phyloP scores from a whole-genome alignment of 208 protist species.

The Entamoeba dispar region DNA sequence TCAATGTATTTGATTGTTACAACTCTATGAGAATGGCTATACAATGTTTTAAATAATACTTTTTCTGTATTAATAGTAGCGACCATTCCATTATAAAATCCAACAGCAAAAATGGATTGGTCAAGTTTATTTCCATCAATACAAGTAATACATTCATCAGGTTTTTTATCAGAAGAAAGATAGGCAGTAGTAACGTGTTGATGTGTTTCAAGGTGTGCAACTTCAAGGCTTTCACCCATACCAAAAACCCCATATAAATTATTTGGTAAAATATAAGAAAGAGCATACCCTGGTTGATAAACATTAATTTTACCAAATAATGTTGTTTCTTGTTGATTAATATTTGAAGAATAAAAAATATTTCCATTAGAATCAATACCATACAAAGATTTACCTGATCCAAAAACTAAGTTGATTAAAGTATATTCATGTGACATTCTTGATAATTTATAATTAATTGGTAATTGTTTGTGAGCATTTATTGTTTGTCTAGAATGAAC shows the following conservation, averaged over 20 bases:
- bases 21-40: neutral
- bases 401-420: neutral
- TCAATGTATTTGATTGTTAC: neutral
- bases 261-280: neutral
- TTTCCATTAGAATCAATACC: neutral
- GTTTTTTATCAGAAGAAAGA: neutral
- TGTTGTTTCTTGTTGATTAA: too few species aligned
- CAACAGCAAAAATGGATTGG: neutral
- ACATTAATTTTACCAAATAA: neutral
- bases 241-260: neutral
- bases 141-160: neutral
- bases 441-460: neutral
- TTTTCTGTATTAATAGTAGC: neutral
- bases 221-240: neutral
- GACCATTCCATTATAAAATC: neutral
- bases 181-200: neutral
- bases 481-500: neutral
- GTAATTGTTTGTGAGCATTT: neutral
- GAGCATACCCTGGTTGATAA: neutral
- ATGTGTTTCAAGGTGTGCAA: neutral
- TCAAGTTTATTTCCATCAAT: neutral
- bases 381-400: neutral
- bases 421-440: neutral
- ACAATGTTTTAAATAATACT: neutral
- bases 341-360: neutral